These are phyloP conservation scores for Calocera viscosa DNA, from an alignment of 768 basidiomycete genomes.

Conservation along the genomic window DNA sequence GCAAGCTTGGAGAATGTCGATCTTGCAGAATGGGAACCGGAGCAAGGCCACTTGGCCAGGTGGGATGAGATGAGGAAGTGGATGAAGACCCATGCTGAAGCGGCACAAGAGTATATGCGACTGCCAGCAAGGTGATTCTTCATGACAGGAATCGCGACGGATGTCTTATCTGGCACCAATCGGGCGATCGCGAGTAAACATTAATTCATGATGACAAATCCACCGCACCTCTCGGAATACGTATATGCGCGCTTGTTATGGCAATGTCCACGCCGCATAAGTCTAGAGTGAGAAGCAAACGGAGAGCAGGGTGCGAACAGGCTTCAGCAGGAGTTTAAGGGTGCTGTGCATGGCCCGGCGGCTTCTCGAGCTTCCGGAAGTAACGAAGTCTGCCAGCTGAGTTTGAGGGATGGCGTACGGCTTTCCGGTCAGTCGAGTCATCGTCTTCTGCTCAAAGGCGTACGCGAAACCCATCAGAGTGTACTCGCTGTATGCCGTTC, in stretches of 20 bases:
- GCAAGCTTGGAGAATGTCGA: background rate
- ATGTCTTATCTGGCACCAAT: slow-evolving; percentile 3
- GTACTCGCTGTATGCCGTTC: slow-evolving; percentile 50
- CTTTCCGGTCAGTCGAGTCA: slow-evolving; percentile 36
- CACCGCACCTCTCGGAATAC: too few species aligned
- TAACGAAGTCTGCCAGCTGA: slow-evolving; percentile 32
- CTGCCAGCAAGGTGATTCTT: background rate
- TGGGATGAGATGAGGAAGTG: background rate
- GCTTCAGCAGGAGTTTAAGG: background rate
- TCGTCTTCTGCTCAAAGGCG: slow-evolving; percentile 54
- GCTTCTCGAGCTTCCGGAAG: background rate
- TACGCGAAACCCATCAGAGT: slow-evolving; percentile 45
- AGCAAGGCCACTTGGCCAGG: background rate
- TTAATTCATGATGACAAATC: background rate
- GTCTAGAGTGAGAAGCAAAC: background rate
- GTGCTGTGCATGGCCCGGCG: background rate
- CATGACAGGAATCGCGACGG: background rate
- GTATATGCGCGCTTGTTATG: too few species aligned
- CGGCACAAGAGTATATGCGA: background rate
- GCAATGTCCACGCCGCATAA: too few species aligned
- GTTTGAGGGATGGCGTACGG: slow-evolving; percentile 42
- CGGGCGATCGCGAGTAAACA: background rate
- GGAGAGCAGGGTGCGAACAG: background rate
- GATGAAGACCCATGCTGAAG: background rate
- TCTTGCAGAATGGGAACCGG: background rate